phyloP scores from a whole-genome alignment of 2,329 filamentous ascomycete genomes.

The Trichoderma aggressivum region DNA sequence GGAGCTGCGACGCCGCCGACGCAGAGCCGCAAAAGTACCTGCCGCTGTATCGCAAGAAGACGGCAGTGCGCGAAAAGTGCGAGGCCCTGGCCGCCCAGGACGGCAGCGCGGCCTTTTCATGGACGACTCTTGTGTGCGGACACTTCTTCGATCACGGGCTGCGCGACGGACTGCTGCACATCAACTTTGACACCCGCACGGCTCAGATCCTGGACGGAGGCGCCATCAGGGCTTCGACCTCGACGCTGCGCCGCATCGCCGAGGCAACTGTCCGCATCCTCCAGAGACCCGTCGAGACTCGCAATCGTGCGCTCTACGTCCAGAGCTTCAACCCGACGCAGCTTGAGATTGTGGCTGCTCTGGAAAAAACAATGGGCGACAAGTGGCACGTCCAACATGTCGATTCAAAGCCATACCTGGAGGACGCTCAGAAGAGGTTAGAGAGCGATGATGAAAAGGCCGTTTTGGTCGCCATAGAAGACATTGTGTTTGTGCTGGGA shows the following conservation, averaged over 20 bases:
- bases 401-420: slow-evolving; percentile 40
- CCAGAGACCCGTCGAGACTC: slow-evolving; percentile 46
- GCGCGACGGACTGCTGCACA: slow-evolving; percentile 34
- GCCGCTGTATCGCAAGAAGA: slow-evolving; percentile 36
- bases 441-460: slow-evolving; percentile 38
- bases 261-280: slow-evolving; percentile 50
- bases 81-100: slow-evolving; percentile 28
- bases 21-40: slow-evolving; percentile 34
- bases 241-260: slow-evolving; percentile 48
- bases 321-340: slow-evolving; percentile 48
- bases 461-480: slow-evolving; percentile 33
- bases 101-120: slow-evolving; percentile 41
- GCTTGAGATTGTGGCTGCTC: slow-evolving; percentile 42
- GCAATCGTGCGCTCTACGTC: slow-evolving; percentile 48
- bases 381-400: slow-evolving; percentile 35
- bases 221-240: slow-evolving; percentile 44
- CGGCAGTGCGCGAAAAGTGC: slow-evolving; percentile 31
- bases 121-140: slow-evolving; percentile 45
- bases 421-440: slow-evolving; percentile 35
- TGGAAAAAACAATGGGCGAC: slow-evolving; percentile 49
- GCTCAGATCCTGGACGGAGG: slow-evolving; percentile 52
- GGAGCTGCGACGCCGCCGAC: slow-evolving; percentile 36
- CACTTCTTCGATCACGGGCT: slow-evolving; percentile 48
- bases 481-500: slow-evolving; percentile 49
- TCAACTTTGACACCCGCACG: slow-evolving; percentile 43